phyloP scores from a whole-genome alignment of 106 monocot species.

The Apostasia shenzhenica region DNA sequence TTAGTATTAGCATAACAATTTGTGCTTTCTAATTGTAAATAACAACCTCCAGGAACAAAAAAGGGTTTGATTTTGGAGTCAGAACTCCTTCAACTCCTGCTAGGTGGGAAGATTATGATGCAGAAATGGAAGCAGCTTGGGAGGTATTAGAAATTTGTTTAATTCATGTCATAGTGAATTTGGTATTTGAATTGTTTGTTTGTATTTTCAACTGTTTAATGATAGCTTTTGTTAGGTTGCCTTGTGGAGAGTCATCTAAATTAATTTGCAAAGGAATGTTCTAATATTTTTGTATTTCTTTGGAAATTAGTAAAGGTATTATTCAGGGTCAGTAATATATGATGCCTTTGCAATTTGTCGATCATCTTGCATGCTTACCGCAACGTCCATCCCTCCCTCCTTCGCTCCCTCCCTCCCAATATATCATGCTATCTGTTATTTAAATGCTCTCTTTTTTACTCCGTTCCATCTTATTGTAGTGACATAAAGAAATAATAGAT shows the following conservation, averaged over 20 bases:
- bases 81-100: conserved; percentile 85
- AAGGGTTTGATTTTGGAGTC: conserved; percentile 92
- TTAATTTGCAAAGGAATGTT: neutral
- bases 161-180: neutral
- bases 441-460: too few relatives aligned
- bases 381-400: too few relatives aligned
- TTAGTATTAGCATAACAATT: neutral
- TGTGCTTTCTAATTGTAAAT: conserved; percentile 10
- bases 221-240: neutral
- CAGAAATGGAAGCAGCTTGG: conserved; percentile 83
- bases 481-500: too few relatives aligned
- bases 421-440: too few relatives aligned
- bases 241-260: neutral
- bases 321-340: too few relatives aligned
- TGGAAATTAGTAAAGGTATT: too few relatives aligned
- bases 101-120: conserved; percentile 81
- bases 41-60: conserved; percentile 52
- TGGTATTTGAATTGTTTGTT: neutral
- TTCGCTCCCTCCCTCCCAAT: too few relatives aligned
- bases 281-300: too few relatives aligned
- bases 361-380: too few relatives aligned
- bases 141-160: conserved; percentile 36
- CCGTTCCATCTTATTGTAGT: too few relatives aligned
- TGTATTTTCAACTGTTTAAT: neutral
- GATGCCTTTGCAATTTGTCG: too few relatives aligned